phyloP scores from a whole-genome alignment of 805 yeast genomes.

The Diddensiella transvaalensis region DNA sequence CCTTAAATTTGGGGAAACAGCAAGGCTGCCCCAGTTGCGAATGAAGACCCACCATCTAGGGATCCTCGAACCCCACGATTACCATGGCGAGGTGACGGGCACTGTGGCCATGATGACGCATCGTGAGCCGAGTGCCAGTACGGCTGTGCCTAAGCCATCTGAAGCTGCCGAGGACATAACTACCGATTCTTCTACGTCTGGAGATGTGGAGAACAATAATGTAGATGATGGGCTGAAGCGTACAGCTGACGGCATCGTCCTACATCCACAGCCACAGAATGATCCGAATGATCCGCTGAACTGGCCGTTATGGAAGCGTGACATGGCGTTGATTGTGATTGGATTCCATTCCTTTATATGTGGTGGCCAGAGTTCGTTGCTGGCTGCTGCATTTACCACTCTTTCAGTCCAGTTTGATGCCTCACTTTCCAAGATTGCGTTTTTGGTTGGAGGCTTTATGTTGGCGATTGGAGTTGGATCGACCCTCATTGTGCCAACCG shows the following conservation, averaged over 20 bases:
- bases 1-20: too few species aligned
- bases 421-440: slow-evolving; percentile 43
- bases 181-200: background rate
- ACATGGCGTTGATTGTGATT: slow-evolving; percentile 47
- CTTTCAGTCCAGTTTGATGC: slow-evolving; percentile 43
- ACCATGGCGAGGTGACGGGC: slow-evolving; percentile 43
- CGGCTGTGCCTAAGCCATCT: background rate
- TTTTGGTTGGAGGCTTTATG: slow-evolving; percentile 58
- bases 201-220: background rate
- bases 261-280: slow-evolving; percentile 61
- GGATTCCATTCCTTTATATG: slow-evolving; percentile 58
- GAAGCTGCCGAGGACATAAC: slow-evolving; percentile 5
- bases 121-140: background rate
- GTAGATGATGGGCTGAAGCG: slow-evolving; percentile 37
- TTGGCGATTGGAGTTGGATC: slow-evolving; percentile 57
- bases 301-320: slow-evolving; percentile 61
- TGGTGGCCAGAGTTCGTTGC: slow-evolving; percentile 59
- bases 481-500: slow-evolving; percentile 53
- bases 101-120: slow-evolving; percentile 29
- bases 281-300: slow-evolving; percentile 63
- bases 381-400: slow-evolving; percentile 52
- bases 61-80: slow-evolving; percentile 40
- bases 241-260: slow-evolving; percentile 46
- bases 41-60: slow-evolving; percentile 29
- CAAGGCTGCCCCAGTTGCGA: too few species aligned